Base-by-base conservation (phyloP, 306 rosid genomes). In the Malus sieversii region DNA sequence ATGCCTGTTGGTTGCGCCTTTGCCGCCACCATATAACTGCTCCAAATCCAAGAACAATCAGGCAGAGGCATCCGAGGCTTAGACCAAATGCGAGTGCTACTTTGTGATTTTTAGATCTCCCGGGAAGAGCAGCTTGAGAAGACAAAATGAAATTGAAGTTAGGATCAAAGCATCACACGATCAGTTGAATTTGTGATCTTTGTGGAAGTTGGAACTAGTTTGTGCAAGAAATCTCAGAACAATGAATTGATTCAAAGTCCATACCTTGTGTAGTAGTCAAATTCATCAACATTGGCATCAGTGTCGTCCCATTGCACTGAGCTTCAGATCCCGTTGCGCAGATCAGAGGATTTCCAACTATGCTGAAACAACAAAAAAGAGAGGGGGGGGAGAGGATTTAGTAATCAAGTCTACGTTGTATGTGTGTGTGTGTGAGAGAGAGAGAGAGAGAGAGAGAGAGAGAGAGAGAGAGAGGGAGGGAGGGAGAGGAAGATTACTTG, bases 251-350 rank as follows among this genome's bases (percentile, higher is more conserved):
- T 42, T 7, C 14, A 76, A 58, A 40, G n/a, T 77, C 61, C 81
- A 35, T 83, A 96, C 99, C 76, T 75, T 82, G 87, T 61, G 97
- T 83, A 52, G 46, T 87, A 82, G 84, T 92, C 74, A 96, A 78
- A 87, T 92, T 90, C 98, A 96, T 92, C 75, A 91, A 96, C 90
- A 92, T 90, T 10, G 99, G 99, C 93, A 89, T 88, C 68, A 88
- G 78, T 77, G 90, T 84, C 65, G 84, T 82, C 60, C 98, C 96
- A 76, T 86, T 86, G 77, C 99, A 96, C 63, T 86, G 87, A 70
- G 92, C 81, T 84, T 96, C 99, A 13, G 91, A 81, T 78, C 91
- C 98, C 1, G 96, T 84, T 9, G 89, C 87, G 35, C 99, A 96
- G 75, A 96, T 87, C 62, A 90, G 85, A 42, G 97, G 98, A 62